phyloP scores from a whole-genome alignment of 2,329 filamentous ascomycete species.

The Pseudocercospora fijiensis region DNA sequence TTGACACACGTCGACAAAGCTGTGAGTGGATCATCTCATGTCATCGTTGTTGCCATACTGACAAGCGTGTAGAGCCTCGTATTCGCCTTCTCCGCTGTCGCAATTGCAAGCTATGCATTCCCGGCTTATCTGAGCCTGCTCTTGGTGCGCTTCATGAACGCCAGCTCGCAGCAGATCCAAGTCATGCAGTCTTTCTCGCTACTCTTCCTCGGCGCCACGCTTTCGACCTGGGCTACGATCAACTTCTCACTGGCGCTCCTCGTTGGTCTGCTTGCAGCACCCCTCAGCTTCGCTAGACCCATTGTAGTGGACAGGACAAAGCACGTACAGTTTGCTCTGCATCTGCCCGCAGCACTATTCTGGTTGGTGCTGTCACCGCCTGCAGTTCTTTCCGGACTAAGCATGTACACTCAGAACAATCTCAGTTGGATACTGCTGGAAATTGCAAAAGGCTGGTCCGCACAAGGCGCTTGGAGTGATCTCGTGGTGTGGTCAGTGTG shows the following conservation, averaged over 20 bases:
- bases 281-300: conserved; percentile 69
- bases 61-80: conserved; percentile 47
- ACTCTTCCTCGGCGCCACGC: conserved; percentile 85
- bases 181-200: conserved; percentile 88
- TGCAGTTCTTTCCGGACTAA: conserved; percentile 25
- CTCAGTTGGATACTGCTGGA: conserved; percentile 30
- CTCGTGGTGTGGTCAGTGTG: conserved; percentile 37
- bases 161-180: conserved; percentile 62
- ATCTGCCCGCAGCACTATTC: conserved; percentile 14
- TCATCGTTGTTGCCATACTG: conserved; percentile 28
- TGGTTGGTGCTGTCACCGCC: conserved; percentile 28
- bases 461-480: conserved; percentile 37
- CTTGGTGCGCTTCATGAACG: conserved; percentile 21
- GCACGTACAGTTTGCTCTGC: conserved; percentile 16
- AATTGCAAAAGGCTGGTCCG: conserved; percentile 36
- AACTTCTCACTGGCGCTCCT: conserved; percentile 92
- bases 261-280: conserved; percentile 73
- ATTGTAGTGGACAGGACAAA: conserved; percentile 17
- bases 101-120: conserved; percentile 42
- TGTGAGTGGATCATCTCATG: conserved; percentile 50
- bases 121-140: conserved; percentile 28
- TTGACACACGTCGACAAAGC: conserved; percentile 71
- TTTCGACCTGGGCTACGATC: conserved; percentile 87
- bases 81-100: conserved; percentile 47
- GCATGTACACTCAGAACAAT: conserved; percentile 24